Percentiles rank a stretch among this genome's conserved stretches.
Conservation (phyloP, 164 flowering plant species). For the Vitis rupestris region DNA sequence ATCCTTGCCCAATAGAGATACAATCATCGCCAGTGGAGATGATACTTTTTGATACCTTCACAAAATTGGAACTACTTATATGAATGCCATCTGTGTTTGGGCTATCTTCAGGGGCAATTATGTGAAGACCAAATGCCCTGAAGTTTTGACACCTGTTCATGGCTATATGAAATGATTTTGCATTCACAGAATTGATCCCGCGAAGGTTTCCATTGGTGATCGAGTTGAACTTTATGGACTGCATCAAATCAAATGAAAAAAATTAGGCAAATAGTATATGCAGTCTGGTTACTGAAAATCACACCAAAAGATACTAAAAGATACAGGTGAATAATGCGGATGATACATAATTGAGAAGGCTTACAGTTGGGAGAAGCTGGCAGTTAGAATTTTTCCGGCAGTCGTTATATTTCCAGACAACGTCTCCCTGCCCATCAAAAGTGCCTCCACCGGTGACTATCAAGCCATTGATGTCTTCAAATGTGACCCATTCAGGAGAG, state of each 20-base stretch:
- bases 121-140: conserved; percentile 11
- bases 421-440: conserved; percentile 47
- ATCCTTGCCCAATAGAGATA: conserved; percentile 37
- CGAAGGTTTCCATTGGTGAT: conserved; percentile 29
- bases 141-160: conserved; percentile 19
- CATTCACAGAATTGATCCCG: conserved; percentile 32
- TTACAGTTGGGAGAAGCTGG: conserved; percentile 40
- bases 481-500: conserved; percentile 32
- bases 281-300: too few relatives aligned
- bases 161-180: conserved; percentile 43
- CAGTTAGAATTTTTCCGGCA: conserved; percentile 21
- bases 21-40: conserved; percentile 59
- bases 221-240: conserved; percentile 32
- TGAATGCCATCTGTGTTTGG: conserved; percentile 62
- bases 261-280: too few relatives aligned
- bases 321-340: too few relatives aligned
- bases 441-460: conserved; percentile 44
- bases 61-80: conserved; percentile 28
- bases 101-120: conserved; percentile 50
- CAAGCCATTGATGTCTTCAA: conserved; percentile 35
- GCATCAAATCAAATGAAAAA: too few relatives aligned
- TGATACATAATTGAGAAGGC: background rate
- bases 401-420: conserved; percentile 37
- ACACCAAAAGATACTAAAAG: too few relatives aligned
- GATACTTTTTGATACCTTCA: conserved; percentile 19